A percentile compares a stretch with the other conserved stretches of the same genome.
These are phyloP conservation scores for Exophiala calicioides DNA, from an alignment of 2,329 filamentous ascomycete species.

Conservation along the genomic window DNA sequence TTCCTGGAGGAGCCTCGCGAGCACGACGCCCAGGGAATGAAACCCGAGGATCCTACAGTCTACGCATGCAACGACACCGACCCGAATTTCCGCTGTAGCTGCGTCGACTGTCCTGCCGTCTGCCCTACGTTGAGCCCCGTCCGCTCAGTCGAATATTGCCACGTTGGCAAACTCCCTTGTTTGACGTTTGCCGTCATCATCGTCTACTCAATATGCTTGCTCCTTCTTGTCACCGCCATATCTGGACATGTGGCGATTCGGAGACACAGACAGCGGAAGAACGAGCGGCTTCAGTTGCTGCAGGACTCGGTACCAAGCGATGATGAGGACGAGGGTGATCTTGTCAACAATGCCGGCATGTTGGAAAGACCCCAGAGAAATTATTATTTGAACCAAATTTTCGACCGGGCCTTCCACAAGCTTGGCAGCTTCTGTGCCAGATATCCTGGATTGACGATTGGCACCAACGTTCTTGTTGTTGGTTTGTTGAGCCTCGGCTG, in stretches of 20 bases:
- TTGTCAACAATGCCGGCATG: conserved; percentile 73
- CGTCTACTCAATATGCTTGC: conserved; percentile 74
- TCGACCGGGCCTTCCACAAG: conserved; percentile 75
- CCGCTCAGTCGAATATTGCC: conserved; percentile 68
- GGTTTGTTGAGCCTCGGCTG: conserved; percentile 80
- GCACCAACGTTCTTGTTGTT: conserved; percentile 71
- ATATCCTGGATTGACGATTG: conserved; percentile 83
- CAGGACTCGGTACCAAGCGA: conserved; percentile 83
- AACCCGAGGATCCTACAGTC: conserved; percentile 67
- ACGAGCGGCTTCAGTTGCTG: conserved; percentile 79
- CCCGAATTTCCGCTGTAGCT: conserved; percentile 82
- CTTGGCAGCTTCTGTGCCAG: conserved; percentile 78
- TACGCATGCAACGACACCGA: conserved; percentile 91
- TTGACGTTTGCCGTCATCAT: conserved; percentile 91
- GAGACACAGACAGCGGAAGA: conserved; percentile 71
- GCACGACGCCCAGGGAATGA: conserved; percentile 65
- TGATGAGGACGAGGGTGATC: conserved; percentile 80
- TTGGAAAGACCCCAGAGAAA: conserved; percentile 75
- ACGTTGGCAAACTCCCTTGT: conserved; percentile 86
- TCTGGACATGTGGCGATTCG: conserved; percentile 75
- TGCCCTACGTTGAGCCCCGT: conserved; percentile 81
- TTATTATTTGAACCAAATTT: conserved; percentile 81
- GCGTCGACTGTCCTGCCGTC: conserved; percentile 84
- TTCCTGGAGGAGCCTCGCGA: conserved; percentile 64
- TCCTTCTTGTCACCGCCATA: conserved; percentile 65